Conservation (phyloP, 148 eudicot genomes). For the Rhododendron henanense region DNA sequence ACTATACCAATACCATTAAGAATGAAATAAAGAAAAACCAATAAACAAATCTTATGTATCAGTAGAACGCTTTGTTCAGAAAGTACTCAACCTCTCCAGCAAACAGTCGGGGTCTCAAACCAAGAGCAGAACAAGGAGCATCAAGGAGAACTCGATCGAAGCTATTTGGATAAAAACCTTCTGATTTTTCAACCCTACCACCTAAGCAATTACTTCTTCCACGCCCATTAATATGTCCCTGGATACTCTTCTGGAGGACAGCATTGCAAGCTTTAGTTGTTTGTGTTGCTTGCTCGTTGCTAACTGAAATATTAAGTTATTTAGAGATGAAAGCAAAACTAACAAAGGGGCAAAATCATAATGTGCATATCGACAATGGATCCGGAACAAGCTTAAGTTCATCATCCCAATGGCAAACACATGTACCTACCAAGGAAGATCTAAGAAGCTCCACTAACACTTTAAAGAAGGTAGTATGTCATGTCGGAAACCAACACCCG, state of each 20-base stretch:
- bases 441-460: not conserved
- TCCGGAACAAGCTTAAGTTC: not conserved
- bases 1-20: not conserved
- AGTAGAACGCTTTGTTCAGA: not conserved
- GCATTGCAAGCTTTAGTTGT: conserved; percentile 22
- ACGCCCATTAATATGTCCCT: conserved; percentile 57
- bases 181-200: conserved; percentile 70
- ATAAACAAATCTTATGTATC: not conserved
- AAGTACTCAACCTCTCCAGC: conserved; percentile 49
- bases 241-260: conserved; percentile 27
- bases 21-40: not conserved
- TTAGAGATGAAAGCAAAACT: conserved; percentile 2
- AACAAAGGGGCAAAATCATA: not conserved
- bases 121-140: conserved; percentile 99
- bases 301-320: conserved; percentile 22
- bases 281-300: conserved; percentile 23
- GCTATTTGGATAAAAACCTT: conserved; percentile 75
- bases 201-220: conserved; percentile 65
- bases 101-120: conserved; percentile 88
- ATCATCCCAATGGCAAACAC: not conserved
- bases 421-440: not conserved
- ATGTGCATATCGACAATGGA: not conserved
- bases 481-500: not conserved
- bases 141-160: conserved; percentile 95
- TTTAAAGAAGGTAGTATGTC: not conserved